Conservation (phyloP, 495 filamentous ascomycete genomes). For the Penicillium canescens region DNA sequence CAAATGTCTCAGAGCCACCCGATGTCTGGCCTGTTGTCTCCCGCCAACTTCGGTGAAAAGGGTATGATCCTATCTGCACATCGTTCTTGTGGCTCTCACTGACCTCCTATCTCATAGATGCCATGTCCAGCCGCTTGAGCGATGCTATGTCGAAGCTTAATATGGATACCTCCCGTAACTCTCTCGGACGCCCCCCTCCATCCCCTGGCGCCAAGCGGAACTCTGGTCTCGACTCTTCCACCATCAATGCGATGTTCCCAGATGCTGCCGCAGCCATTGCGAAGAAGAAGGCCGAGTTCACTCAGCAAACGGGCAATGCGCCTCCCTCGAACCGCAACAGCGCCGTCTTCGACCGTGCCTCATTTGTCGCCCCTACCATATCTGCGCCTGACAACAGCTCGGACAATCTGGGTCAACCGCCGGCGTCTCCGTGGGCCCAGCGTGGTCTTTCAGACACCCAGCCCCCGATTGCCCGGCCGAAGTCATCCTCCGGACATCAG, state of each 20-base stretch:
- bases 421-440: conserved; percentile 77
- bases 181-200: conserved; percentile 75
- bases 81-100: conserved; percentile 9
- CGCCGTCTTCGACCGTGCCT: conserved; percentile 74
- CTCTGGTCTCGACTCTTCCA: conserved; percentile 85
- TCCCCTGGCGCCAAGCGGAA: conserved; percentile 82
- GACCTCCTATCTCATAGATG: conserved; percentile 57
- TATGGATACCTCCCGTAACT: conserved; percentile 83
- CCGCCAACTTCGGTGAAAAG: conserved; percentile 93
- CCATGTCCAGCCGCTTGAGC: conserved; percentile 93
- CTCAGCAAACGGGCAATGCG: conserved; percentile 86
- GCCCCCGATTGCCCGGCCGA: conserved; percentile 69
- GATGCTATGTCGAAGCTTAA: conserved; percentile 97
- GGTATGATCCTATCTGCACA: conserved; percentile 51
- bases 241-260: conserved; percentile 99
- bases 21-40: conserved; percentile 94
- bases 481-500: conserved; percentile 83
- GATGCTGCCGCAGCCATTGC: conserved; percentile 97
- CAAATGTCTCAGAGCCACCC: conserved; percentile 98
- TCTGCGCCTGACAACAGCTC: conserved; percentile 60
- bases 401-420: conserved; percentile 58
- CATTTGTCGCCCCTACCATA: conserved; percentile 76
- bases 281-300: conserved; percentile 95
- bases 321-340: conserved; percentile 94
- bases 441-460: conserved; percentile 52